phyloP scores from a whole-genome alignment of 345 rosid genomes.

The Erodium maritimum region DNA sequence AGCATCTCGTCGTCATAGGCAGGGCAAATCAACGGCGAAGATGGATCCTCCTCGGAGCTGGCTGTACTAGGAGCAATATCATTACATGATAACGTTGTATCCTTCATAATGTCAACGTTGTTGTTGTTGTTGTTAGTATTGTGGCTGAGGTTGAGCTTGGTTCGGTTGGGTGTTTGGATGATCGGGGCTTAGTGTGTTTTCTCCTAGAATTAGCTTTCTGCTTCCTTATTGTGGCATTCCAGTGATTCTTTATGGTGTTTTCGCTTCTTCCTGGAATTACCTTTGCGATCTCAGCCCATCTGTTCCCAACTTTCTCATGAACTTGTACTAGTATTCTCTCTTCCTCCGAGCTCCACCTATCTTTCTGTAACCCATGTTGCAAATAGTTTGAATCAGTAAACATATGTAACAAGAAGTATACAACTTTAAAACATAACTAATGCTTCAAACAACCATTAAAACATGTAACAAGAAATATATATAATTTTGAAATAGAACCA shows the following conservation, averaged over 20 bases:
- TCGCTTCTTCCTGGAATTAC: slow-evolving; percentile 76
- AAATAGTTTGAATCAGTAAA: too few species aligned
- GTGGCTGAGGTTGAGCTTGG: slow-evolving; percentile 19
- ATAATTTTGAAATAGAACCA: too few species aligned
- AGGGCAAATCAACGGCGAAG: slow-evolving; percentile 23
- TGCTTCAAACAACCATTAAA: too few species aligned
- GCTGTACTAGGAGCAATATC: too few species aligned
- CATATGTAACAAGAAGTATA: too few species aligned
- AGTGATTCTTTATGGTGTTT: slow-evolving; percentile 83
- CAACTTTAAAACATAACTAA: too few species aligned
- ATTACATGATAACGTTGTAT: too few species aligned
- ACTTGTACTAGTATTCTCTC: slow-evolving; percentile 61
- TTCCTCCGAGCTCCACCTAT: slow-evolving; percentile 89
- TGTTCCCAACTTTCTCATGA: slow-evolving; percentile 66
- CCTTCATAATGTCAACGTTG: too few species aligned
- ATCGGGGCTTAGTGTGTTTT: slow-evolving; percentile 34
- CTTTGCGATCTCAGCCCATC: slow-evolving; percentile 95
- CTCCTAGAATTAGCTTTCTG: slow-evolving; percentile 47
- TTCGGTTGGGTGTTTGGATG: slow-evolving; percentile 17
- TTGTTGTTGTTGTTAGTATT: not conserved
- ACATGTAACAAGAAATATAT: not conserved
- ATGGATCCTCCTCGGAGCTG: too few species aligned
- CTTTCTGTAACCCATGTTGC: slow-evolving; percentile 36
- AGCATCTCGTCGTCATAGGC: slow-evolving; percentile 53
- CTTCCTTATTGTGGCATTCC: slow-evolving; percentile 87